phyloP scores from a whole-genome alignment of 2,329 filamentous ascomycete genomes.

The Penicillium olsonii region DNA sequence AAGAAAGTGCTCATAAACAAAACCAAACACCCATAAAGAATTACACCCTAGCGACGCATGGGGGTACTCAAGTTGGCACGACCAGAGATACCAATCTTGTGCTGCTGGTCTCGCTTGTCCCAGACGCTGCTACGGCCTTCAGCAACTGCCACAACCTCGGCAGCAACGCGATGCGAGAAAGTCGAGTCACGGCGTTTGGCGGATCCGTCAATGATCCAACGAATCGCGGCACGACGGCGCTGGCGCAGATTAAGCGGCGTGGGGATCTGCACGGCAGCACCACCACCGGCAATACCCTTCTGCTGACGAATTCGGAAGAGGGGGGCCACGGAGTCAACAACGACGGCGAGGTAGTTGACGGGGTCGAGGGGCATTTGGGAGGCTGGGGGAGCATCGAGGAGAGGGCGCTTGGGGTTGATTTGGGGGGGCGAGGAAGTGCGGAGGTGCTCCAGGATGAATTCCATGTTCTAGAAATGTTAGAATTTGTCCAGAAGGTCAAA shows the following conservation, averaged over 20 bases:
- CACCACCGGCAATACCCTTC: constrained; percentile 81
- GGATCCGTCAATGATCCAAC: constrained; percentile 87
- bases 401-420: constrained; percentile 63
- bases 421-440: constrained; percentile 80
- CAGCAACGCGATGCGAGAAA: constrained; percentile 76
- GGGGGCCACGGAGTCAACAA: constrained; percentile 90
- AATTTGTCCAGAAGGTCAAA: background rate
- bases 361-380: constrained; percentile 85
- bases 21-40: constrained; percentile 12
- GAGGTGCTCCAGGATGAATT: constrained; percentile 76
- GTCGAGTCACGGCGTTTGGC: constrained; percentile 73
- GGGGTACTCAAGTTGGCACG: constrained; percentile 66
- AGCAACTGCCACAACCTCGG: constrained; percentile 83
- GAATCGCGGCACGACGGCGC: constrained; percentile 74
- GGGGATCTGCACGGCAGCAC: constrained; percentile 78
- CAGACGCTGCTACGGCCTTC: constrained; percentile 83
- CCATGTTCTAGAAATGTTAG: constrained; percentile 68
- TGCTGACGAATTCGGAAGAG: constrained; percentile 77
- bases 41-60: constrained; percentile 23
- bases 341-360: constrained; percentile 81
- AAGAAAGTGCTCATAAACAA: constrained; percentile 14
- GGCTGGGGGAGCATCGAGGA: constrained; percentile 70
- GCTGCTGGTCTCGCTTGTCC: constrained; percentile 75
- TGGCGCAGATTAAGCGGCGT: constrained; percentile 73
- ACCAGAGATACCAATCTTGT: constrained; percentile 77